These are phyloP conservation scores for Pseudogymnoascus sp. DNA, from an alignment of 2,329 filamentous ascomycete species.

Conservation along the genomic window DNA sequence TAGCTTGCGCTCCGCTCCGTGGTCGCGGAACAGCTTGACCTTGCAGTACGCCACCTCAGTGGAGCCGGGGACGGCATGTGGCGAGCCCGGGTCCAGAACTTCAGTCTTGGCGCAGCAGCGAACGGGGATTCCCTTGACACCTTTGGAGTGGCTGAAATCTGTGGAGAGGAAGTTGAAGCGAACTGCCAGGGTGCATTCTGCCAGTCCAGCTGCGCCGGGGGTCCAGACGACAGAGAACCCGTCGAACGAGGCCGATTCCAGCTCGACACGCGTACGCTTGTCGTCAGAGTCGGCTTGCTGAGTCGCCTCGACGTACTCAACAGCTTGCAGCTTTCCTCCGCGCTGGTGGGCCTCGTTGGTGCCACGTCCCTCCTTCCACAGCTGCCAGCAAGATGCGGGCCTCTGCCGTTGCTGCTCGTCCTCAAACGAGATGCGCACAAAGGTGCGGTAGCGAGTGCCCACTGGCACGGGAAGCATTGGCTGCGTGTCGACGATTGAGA, in stretches of 20 bases:
- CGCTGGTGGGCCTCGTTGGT: constrained; percentile 91
- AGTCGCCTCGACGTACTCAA: constrained; percentile 76
- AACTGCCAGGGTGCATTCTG: constrained; percentile 80
- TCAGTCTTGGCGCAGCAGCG: constrained; percentile 88
- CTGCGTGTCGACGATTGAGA: constrained; percentile 74
- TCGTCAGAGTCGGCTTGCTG: constrained; percentile 55
- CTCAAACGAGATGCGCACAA: constrained; percentile 91
- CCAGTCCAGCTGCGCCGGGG: constrained; percentile 56
- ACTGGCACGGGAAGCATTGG: constrained; percentile 51
- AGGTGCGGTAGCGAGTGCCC: constrained; percentile 75
- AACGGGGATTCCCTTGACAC: constrained; percentile 95
- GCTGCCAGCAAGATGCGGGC: constrained; percentile 76
- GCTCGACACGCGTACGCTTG: constrained; percentile 59
- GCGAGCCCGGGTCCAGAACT: constrained; percentile 47
- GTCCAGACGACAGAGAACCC: constrained; percentile 91
- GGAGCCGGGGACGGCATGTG: constrained; percentile 38
- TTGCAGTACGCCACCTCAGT: constrained; percentile 89
- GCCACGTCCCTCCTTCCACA: constrained; percentile 96
- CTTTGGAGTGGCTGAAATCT: constrained; percentile 97
- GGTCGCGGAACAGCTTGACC: constrained; percentile 93
- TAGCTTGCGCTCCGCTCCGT: constrained; percentile 89
- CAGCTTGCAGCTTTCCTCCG: constrained; percentile 84
- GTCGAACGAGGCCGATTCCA: constrained; percentile 79
- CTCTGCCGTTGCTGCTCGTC: constrained; percentile 87
- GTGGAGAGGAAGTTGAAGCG: constrained; percentile 98